Conservation (phyloP, 306 rosid genomes). For the Fagus sylvatica region DNA sequence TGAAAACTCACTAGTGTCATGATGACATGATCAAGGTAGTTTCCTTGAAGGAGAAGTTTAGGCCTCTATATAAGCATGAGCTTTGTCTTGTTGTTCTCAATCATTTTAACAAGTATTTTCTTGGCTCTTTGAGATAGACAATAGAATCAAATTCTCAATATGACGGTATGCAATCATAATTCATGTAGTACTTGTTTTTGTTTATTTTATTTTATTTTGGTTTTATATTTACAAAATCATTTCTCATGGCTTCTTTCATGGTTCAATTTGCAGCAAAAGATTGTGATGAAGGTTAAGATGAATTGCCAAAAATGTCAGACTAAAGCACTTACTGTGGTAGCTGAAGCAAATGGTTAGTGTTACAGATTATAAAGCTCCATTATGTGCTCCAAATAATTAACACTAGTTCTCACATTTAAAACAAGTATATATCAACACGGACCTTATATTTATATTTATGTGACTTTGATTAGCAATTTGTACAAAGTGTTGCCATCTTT, state of each 20-base stretch:
- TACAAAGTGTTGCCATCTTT: too few species aligned
- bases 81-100: not conserved
- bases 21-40: too few species aligned
- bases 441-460: not conserved
- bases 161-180: not conserved
- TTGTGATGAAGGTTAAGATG: not conserved
- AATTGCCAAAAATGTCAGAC: not conserved
- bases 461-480: not conserved
- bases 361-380: too few species aligned
- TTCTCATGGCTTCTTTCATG: not conserved
- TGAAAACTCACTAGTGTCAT: too few species aligned
- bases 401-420: not conserved
- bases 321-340: not conserved
- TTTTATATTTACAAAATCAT: not conserved
- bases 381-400: not conserved
- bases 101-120: not conserved
- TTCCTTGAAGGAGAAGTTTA: not conserved
- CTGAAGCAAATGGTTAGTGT: not conserved
- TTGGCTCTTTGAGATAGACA: not conserved
- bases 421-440: not conserved
- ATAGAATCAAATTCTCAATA: not conserved
- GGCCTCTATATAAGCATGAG: not conserved
- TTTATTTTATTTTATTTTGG: too few species aligned
- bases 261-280: slow-evolving; percentile 7
- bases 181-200: not conserved